Evolutionary conservation across 176 grass and related monocot genomes (phyloP), one percentile per base, ranked within the genome.

Genomic region (Rhynchospora pubera): DNA sequence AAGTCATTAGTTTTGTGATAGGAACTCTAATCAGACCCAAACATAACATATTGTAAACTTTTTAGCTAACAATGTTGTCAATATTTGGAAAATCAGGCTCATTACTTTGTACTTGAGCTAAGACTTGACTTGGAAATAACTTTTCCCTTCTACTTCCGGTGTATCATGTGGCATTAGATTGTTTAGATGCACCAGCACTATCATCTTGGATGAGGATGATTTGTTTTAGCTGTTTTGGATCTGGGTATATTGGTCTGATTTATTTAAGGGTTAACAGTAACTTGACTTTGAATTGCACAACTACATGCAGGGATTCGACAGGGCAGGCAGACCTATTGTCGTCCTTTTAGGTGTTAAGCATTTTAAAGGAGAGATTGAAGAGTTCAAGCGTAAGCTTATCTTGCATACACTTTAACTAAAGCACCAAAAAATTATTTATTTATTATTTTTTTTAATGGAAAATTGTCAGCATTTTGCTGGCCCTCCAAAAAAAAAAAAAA

Each of bases 281-380:
- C 44, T 48, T 50, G 44, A 72, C 22, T 72, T 72, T 72, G n/a
- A 72, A 72, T 12, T 43, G 44, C 72, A 55, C 21, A 5, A 46
- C 9, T 75, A 55, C 50, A 22, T 69, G 32, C 88, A 90, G 62
- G 88, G 88, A 53, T 62, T 77, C 1, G 65, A 87, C 76, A 90
- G 71, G 81, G 62, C 44, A 16, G 88, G 88, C 2, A 26, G 65
- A 32, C 88, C 85, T 12, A 80, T 90, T 24, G 74, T 72, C 5
- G 30, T 87, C 28, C 11, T 59, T 51, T 84, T 90, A 47, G 85
- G 28, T 43, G 84, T 64, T 12, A 84, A 16, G 65, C 88, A 90
- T 72, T 59, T 83, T 34, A 90, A 84, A 22, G 55, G 81, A 84
- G 81, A 90, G 15, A 86, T 81, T 61, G 57, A 81, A 23, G 85